Evolutionary conservation across 2,329 filamentous ascomycete genomes (phyloP), one percentile per base, ranked within the genome.

Genomic region (Pestalotiopsis fici): DNA sequence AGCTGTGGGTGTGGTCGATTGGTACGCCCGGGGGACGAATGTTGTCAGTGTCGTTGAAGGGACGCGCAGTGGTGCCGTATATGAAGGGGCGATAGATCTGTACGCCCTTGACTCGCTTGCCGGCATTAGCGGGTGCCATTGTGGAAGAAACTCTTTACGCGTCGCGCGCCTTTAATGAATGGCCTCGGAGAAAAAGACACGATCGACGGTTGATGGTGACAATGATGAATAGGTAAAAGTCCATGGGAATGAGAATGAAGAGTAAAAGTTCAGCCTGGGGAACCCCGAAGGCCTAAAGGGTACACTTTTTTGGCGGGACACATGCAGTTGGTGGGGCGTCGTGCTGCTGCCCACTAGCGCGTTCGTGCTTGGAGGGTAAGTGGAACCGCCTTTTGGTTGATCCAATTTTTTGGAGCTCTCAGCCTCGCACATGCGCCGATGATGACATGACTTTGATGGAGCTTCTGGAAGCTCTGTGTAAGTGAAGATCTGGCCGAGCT

Each of bases 1-100:
- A 99, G 70, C 93, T 93, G 83, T 98, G 97, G 37, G 95, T 98
- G 84, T 99, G 96, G 80, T 97, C 95, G 69, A 93, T 87, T 27
- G 95, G 94, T 3, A 93, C 88, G 76, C 90, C 87, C 25, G 90
- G 83, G 2, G 94, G 93, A 75, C 93, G 91, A 65, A 93, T 93
- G 76, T 94, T 93, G 72, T 91, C 89, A 70, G 88, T 86, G 64
- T 93, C 91, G 78, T 93, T 91, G 81, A 94, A 94, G 55, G 90
- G 91, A 59, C 88, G 86, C 23, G 95, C 94, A 69, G 96, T 93
- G 69, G 90, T 93, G 78, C 93, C 93, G 79, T 93, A 93, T 71
- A 95, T 82, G 77, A 91, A 91, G 35, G 89, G 89, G 13, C 89
- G 86, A 72, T 82, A 86, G 69, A 91, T 83, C 82, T 93, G 86